Base-by-base conservation (phyloP, 805 yeast species). In the Yarrowia deformans region DNA sequence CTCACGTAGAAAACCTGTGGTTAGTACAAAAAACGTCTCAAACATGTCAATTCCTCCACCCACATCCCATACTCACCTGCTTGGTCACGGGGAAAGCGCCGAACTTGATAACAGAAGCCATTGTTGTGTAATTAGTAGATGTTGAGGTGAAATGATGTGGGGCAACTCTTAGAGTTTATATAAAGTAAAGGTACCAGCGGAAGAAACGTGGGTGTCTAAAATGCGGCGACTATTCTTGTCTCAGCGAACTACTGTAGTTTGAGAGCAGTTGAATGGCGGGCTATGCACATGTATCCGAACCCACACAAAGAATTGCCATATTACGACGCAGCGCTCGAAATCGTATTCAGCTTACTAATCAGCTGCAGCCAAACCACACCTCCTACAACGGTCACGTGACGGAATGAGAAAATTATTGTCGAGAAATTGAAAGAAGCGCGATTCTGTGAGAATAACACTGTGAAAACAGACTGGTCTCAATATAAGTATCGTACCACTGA, bases 31-130 rank as follows among this genome's bases (percentile, higher is more conserved):
- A 37, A 14, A 1, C 23, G 16, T 48, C 8, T 37, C 14, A 35
- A 12, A 16, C 13, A 18, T 16, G 39, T 2, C 55, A 48, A 48
- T 49, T 63, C 56, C 55, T 37, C 32, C 39, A 6, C n/a, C 29
- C n/a, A 1, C 8, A 19, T 14, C 37, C n/a, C 60, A 43, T 52
- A 70, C 75, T 79, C 35, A 79, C 81, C 70, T 79, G 81, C 18
- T 70, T 40, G 19, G 77, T 74, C 35, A 79, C 81, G 50, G 72
- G 72, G 70, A 76, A 75, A 19, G 72, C 71, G 29, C 78, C 80
- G 69, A 79, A 79, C 60, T 69, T 72, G 60, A 78, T 70, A 13
- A 58, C 72, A 34, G 66, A 35, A 29, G 69, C 29, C 67, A 56
- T 63, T 39, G 55, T 67, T 46, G 52, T 48, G 49, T 46, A 8